phyloP scores from a whole-genome alignment of 805 yeast species.

The Ogataea saltuana region DNA sequence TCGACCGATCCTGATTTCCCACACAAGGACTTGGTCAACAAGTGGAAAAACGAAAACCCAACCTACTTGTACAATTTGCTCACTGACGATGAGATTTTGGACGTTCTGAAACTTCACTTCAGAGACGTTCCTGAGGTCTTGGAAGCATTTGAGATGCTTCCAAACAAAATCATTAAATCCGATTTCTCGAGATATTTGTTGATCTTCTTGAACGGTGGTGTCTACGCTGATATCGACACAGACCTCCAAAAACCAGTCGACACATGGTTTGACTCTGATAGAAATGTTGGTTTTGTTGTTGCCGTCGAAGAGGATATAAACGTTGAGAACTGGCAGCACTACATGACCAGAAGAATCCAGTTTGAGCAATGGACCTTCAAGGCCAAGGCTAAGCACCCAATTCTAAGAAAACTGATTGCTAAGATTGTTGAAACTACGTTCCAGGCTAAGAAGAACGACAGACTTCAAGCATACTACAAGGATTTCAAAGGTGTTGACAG shows the following conservation, averaged over 20 bases:
- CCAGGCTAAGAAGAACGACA: conserved; percentile 38
- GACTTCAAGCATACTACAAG: conserved; percentile 37
- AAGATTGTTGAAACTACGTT: conserved; percentile 53
- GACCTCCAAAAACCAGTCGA: conserved; percentile 55
- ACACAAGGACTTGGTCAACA: conserved; percentile 31
- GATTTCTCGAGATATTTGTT: conserved; percentile 60
- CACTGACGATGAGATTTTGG: conserved; percentile 37
- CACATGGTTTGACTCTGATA: conserved; percentile 59
- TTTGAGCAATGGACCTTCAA: conserved; percentile 65
- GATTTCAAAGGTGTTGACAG: conserved; percentile 40
- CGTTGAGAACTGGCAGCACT: conserved; percentile 53
- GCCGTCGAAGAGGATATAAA: conserved; percentile 57
- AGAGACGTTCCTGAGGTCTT: conserved; percentile 49
- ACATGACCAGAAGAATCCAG: conserved; percentile 54
- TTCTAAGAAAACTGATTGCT: conserved; percentile 54
- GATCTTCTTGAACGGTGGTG: conserved; percentile 57
- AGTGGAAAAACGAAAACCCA: conserved; percentile 39
- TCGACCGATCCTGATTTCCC: conserved; percentile 38
- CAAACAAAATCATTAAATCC: conserved; percentile 51
- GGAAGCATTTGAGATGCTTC: conserved; percentile 54
- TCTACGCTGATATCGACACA: conserved; percentile 63
- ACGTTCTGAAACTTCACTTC: conserved; percentile 30
- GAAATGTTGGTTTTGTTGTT: conserved; percentile 53
- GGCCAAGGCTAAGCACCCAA: conserved; percentile 62
- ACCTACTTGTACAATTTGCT: conserved; percentile 34